Evolutionary conservation across 441 rosid species (phyloP).

Genomic region (Lepidium campestre): DNA sequence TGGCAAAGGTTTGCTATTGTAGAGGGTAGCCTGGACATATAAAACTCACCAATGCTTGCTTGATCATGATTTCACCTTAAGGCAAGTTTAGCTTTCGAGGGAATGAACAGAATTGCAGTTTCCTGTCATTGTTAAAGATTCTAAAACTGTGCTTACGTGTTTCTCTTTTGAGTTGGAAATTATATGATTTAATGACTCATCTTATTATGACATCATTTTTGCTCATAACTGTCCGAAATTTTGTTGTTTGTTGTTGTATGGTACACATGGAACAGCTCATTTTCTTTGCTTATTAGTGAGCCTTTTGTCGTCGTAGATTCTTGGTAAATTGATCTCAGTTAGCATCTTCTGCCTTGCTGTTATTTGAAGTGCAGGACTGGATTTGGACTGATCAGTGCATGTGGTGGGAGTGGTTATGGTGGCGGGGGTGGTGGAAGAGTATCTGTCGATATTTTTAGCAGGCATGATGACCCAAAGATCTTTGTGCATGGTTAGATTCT

Average conservation of each 20-base stretch:
- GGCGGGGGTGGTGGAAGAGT: slow-evolving; percentile 99
- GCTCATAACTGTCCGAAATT: neutral
- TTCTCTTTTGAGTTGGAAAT: neutral
- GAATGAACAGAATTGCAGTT: neutral
- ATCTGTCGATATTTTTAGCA: slow-evolving; percentile 85
- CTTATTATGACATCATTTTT: neutral
- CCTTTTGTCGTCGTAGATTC: slow-evolving; percentile 15
- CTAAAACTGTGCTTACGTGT: slow-evolving; percentile 4
- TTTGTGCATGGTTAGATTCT: slow-evolving; percentile 86
- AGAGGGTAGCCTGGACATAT: neutral
- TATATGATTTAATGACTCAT: neutral
- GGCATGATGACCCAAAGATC: slow-evolving; percentile 87
- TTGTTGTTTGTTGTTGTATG: slow-evolving; percentile 11
- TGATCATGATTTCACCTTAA: neutral
- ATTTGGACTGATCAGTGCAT: slow-evolving; percentile 81
- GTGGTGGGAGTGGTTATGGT: slow-evolving; percentile 94
- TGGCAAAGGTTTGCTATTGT: slow-evolving; percentile 7
- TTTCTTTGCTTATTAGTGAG: neutral
- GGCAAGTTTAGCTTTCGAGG: neutral
- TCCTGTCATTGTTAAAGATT: neutral
- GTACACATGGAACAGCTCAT: neutral
- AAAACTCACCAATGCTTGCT: slow-evolving; percentile 4
- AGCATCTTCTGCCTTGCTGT: slow-evolving; percentile 26
- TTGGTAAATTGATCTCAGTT: slow-evolving; percentile 19
- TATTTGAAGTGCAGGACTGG: slow-evolving; percentile 83